phyloP scores from a whole-genome alignment of 495 filamentous ascomycete species.

The Aspergillus wentii region DNA sequence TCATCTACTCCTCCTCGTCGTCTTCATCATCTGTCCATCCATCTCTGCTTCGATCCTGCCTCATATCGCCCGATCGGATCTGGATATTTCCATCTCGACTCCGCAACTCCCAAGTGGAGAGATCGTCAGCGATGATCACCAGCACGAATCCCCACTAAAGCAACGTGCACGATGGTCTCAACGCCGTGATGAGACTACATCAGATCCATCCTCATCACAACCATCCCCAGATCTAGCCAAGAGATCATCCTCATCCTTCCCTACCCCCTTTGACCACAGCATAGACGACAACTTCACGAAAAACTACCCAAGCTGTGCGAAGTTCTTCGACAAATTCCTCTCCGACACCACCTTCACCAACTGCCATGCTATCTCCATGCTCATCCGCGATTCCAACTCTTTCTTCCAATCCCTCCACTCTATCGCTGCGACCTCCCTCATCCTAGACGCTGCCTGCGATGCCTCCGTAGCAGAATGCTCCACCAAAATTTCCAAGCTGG shows the following conservation, averaged over 20 bases:
- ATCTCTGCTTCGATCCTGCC: constrained; percentile 3
- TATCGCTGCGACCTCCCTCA: constrained; percentile 57
- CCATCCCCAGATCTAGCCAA: constrained; percentile 5
- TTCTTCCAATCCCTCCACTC: constrained; percentile 74
- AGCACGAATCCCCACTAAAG: constrained; percentile 4
- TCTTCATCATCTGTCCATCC: not conserved
- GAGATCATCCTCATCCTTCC: too few species aligned
- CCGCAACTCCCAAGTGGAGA: constrained; percentile 12
- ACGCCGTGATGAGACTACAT: too few species aligned
- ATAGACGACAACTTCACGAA: constrained; percentile 65
- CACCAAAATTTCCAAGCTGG: constrained; percentile 53
- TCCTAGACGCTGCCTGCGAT: constrained; percentile 67
- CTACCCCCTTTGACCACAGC: constrained; percentile 66
- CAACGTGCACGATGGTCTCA: constrained; percentile 4
- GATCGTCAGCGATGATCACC: constrained; percentile 14
- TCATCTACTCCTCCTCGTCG: not conserved
- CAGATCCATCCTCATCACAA: too few species aligned
- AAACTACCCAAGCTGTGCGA: constrained; percentile 52
- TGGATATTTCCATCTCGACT: not conserved
- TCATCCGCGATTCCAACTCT: constrained; percentile 65
- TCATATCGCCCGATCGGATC: constrained; percentile 1
- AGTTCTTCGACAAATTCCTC: constrained; percentile 66
- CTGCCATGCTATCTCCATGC: constrained; percentile 71
- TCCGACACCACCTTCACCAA: constrained; percentile 54
- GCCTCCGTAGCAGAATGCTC: constrained; percentile 57